phyloP scores from a whole-genome alignment of 345 rosid species.

The Heritiera fomes region DNA sequence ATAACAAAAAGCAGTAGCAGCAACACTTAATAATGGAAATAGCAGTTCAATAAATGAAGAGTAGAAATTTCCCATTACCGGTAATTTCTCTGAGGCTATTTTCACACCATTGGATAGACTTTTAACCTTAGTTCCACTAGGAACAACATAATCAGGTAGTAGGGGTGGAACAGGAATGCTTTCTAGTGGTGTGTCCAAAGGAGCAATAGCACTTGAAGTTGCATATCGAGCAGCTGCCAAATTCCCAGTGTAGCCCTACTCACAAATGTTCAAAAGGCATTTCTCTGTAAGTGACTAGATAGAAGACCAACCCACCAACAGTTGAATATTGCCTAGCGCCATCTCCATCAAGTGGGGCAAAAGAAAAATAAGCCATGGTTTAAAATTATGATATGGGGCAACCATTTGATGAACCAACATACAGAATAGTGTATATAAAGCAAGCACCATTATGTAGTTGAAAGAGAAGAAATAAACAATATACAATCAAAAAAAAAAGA shows the following conservation, averaged over 20 bases:
- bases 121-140: conserved; percentile 52
- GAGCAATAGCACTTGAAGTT: conserved; percentile 58
- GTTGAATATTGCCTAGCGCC: background rate
- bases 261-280: conserved; percentile 9
- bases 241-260: conserved; percentile 49
- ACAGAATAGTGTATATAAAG: background rate
- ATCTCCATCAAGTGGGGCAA: background rate
- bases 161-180: conserved; percentile 59
- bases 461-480: background rate
- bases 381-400: background rate
- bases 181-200: conserved; percentile 56
- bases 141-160: conserved; percentile 64
- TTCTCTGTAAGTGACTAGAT: conserved; percentile 3
- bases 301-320: background rate
- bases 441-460: background rate
- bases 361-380: background rate
- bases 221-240: conserved; percentile 48
- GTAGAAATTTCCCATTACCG: conserved; percentile 35
- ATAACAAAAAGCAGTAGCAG: background rate
- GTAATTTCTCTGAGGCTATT: conserved; percentile 65
- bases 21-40: background rate
- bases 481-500: background rate
- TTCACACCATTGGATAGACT: conserved; percentile 75
- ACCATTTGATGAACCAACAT: background rate
- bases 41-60: background rate